Evolutionary conservation across 2,329 filamentous ascomycete species (phyloP).

Genomic region (Alternaria gansuensis): DNA sequence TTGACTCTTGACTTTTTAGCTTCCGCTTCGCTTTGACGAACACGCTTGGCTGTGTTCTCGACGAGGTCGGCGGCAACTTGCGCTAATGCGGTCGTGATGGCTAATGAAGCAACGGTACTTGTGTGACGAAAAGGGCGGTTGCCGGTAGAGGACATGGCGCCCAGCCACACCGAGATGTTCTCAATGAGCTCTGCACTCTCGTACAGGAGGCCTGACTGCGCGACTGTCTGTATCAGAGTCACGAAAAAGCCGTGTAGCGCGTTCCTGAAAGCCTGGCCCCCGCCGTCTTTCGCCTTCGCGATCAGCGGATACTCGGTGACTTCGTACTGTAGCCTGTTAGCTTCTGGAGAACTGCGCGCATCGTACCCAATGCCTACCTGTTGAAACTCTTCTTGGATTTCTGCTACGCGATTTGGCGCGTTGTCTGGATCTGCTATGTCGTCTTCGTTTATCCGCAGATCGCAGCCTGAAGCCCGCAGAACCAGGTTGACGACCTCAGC

Average conservation of each 20-base stretch:
- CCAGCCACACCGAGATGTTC: conserved; percentile 89
- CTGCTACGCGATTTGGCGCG: conserved; percentile 76
- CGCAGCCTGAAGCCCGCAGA: conserved; percentile 77
- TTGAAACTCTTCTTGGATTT: conserved; percentile 89
- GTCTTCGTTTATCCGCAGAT: conserved; percentile 77
- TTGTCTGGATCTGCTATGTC: conserved; percentile 93
- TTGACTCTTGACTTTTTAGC: conserved; percentile 77
- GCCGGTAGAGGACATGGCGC: conserved; percentile 86
- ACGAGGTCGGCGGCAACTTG: conserved; percentile 75
- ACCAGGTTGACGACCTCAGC: conserved; percentile 70
- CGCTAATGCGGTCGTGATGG: conserved; percentile 81
- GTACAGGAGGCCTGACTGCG: conserved; percentile 84
- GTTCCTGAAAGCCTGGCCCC: conserved; percentile 78
- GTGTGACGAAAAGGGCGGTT: conserved; percentile 94
- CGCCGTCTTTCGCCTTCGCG: conserved; percentile 79
- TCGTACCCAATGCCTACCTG: conserved; percentile 63
- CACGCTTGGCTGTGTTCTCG: conserved; percentile 75
- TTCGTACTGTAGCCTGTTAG: conserved; percentile 63
- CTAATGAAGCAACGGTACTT: conserved; percentile 82
- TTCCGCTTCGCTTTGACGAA: conserved; percentile 81
- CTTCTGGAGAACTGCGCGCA: background rate
- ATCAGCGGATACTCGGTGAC: conserved; percentile 93
- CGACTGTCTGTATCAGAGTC: conserved; percentile 77
- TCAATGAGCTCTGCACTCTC: conserved; percentile 79
- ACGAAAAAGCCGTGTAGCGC: conserved; percentile 81